These are phyloP conservation scores for Colletotrichum incanum DNA, from an alignment of 2,329 filamentous ascomycete species.

Conservation along the genomic window DNA sequence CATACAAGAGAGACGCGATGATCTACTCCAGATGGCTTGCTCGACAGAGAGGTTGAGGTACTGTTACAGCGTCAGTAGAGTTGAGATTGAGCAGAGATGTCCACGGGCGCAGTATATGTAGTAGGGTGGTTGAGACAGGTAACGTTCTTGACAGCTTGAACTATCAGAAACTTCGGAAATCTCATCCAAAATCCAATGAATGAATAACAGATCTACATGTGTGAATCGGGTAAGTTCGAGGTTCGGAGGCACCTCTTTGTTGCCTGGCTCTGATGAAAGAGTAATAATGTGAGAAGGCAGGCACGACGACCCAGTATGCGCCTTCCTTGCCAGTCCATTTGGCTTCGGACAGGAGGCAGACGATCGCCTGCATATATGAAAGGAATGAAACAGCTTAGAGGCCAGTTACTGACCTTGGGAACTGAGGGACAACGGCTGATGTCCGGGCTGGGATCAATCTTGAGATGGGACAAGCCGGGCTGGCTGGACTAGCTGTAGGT, in stretches of 20 bases:
- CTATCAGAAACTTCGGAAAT: neutral
- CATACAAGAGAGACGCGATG: neutral
- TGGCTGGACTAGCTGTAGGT: conserved; percentile 10
- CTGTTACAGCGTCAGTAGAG: neutral
- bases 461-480: conserved; percentile 4
- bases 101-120: neutral
- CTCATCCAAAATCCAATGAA: neutral
- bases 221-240: neutral
- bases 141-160: neutral
- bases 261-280: conserved; percentile 10
- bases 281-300: neutral
- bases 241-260: neutral
- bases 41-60: neutral
- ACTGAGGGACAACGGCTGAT: neutral
- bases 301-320: neutral
- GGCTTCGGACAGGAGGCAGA: neutral
- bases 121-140: neutral
- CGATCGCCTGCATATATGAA: neutral
- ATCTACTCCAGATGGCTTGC: neutral
- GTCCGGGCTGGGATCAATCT: neutral
- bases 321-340: conserved; percentile 1
- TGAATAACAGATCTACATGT: neutral
- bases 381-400: neutral
- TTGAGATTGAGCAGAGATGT: neutral
- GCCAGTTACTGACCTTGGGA: conserved; percentile 13